Percentiles rank a stretch among this genome's conserved stretches.
Conservation (phyloP, 352 stramenopile species). For the Phytopythium cucurbitacearum region DNA sequence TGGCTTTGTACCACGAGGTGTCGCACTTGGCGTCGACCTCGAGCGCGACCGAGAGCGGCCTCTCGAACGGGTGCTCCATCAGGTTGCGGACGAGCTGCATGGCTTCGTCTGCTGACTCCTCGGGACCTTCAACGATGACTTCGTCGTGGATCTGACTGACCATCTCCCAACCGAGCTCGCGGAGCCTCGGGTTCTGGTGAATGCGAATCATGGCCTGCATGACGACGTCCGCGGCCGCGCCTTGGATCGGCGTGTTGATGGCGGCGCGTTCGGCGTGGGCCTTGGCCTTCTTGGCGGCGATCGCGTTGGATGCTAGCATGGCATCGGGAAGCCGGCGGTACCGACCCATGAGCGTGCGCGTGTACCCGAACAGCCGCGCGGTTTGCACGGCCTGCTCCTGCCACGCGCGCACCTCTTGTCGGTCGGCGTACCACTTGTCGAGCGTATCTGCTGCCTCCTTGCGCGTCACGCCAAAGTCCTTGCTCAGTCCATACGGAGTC, state of each 20-base stretch:
- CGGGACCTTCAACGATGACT: conserved; percentile 98
- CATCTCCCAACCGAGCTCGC: conserved; percentile 96
- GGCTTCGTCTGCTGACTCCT: conserved; percentile 94
- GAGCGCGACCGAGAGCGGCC: conserved; percentile 84
- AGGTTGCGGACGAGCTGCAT: conserved; percentile 83
- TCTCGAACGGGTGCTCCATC: conserved; percentile 98
- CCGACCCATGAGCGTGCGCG: conserved; percentile 95
- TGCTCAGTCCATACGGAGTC: conserved; percentile 95
- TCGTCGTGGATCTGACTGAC: conserved; percentile 99
- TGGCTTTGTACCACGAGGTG: conserved; percentile 99
- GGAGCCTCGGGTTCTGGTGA: conserved; percentile 89
- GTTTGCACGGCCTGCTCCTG: conserved; percentile 92
- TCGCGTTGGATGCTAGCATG: conserved; percentile 56
- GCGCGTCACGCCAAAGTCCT: conserved; percentile 81
- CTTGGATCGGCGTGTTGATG: conserved; percentile 99
- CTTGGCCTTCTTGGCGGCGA: conserved; percentile 66
- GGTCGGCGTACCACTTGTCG: conserved; percentile 96
- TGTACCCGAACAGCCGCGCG: conserved; percentile 83
- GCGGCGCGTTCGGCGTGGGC: conserved; percentile 92
- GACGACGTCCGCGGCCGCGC: conserved; percentile 97
- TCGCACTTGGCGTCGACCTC: conserved; percentile 93
- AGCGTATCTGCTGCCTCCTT: conserved; percentile 83
- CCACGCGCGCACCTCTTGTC: conserved; percentile 90
- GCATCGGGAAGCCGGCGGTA: conserved; percentile 96
- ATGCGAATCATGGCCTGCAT: conserved; percentile 99